Evolutionary conservation across 2,329 filamentous ascomycete genomes (phyloP).

Genomic region (Xylariales sp.): DNA sequence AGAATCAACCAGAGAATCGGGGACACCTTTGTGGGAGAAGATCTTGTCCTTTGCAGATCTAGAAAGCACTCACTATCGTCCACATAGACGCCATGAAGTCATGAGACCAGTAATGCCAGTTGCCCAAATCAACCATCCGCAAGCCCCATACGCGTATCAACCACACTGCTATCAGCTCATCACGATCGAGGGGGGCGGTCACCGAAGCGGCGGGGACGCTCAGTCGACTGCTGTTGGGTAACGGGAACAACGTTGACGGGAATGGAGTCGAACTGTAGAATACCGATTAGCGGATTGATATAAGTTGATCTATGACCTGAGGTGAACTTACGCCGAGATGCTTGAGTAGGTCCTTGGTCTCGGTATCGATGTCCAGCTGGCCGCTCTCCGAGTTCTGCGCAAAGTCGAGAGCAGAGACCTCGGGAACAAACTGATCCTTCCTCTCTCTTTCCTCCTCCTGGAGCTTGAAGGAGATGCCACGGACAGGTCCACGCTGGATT

Average conservation of each 20-base stretch:
- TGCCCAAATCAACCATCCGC: slow-evolving; percentile 31
- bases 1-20: slow-evolving; percentile 60
- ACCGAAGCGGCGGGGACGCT: slow-evolving; percentile 75
- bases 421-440: slow-evolving; percentile 99
- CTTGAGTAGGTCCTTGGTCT: slow-evolving; percentile 99
- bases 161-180: background rate
- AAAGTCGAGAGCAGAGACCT: slow-evolving; percentile 98
- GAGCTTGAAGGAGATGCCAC: slow-evolving; percentile 99
- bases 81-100: slow-evolving; percentile 51
- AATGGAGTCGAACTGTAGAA: slow-evolving; percentile 83
- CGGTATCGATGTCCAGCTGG: slow-evolving; percentile 88
- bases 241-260: slow-evolving; percentile 94
- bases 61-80: slow-evolving; percentile 53
- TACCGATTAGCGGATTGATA: too few relatives aligned
- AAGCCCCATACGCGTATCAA: slow-evolving; percentile 7
- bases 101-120: slow-evolving; percentile 38
- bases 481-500: slow-evolving; percentile 98
- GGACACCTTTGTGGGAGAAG: slow-evolving; percentile 76
- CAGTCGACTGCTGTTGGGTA: slow-evolving; percentile 78
- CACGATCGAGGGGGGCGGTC: slow-evolving; percentile 49
- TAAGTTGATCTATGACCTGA: too few relatives aligned
- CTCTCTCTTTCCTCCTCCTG: slow-evolving; percentile 99
- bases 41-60: slow-evolving; percentile 54
- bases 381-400: slow-evolving; percentile 89
- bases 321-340: slow-evolving; percentile 93